Evolutionary conservation across 2,329 filamentous ascomycete genomes (phyloP).

Genomic region (Hypoxylon sp.): DNA sequence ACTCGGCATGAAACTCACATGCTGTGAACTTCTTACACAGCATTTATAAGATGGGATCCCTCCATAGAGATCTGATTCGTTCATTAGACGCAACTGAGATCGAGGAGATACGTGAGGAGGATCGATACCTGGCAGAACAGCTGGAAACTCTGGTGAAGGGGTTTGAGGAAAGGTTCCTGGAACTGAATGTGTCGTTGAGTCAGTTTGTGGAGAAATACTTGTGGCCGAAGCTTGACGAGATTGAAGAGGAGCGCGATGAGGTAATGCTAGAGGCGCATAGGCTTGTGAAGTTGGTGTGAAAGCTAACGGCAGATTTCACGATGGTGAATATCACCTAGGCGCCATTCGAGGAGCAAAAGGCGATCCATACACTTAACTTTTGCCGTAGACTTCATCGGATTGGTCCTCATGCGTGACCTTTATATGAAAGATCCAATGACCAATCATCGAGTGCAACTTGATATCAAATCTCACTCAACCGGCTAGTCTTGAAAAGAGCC

Average conservation of each 20-base stretch:
- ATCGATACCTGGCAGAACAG: slow-evolving; percentile 7
- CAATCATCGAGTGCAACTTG: too few species aligned
- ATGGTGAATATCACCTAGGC: too few species aligned
- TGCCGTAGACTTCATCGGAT: too few species aligned
- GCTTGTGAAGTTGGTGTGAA: too few species aligned
- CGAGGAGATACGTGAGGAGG: slow-evolving; percentile 26
- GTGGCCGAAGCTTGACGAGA: slow-evolving; percentile 6
- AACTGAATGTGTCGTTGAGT: slow-evolving; percentile 10
- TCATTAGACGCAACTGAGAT: slow-evolving; percentile 18
- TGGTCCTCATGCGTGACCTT: too few species aligned
- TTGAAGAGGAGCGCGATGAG: slow-evolving; percentile 13
- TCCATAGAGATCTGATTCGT: neutral
- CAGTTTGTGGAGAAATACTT: slow-evolving; percentile 16
- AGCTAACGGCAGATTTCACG: too few species aligned
- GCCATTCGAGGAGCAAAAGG: too few species aligned
- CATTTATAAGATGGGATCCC: too few species aligned
- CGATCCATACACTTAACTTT: too few species aligned
- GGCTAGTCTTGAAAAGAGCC: too few species aligned
- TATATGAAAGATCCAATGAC: too few species aligned
- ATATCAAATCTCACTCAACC: too few species aligned
- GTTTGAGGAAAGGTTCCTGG: slow-evolving; percentile 15
- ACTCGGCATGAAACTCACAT: slow-evolving; percentile 25
- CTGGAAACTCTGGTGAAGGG: slow-evolving; percentile 17
- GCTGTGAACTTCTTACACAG: slow-evolving; percentile 6
- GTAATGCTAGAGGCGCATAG: slow-evolving; percentile 2